Evolutionary conservation across 805 yeast species (phyloP).

Genomic region (Saccharomycopsis olivae): DNA sequence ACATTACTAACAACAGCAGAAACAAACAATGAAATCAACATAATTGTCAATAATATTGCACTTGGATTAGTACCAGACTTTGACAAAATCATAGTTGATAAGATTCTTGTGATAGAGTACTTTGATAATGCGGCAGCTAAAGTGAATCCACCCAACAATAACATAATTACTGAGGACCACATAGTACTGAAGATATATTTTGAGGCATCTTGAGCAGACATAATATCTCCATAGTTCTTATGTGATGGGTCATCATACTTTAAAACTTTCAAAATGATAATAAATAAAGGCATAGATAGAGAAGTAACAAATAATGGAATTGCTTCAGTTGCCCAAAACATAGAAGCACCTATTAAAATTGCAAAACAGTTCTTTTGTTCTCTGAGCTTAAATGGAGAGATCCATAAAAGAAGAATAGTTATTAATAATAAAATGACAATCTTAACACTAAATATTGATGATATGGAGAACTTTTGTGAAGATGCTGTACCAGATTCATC

Average conservation of each 20-base stretch:
- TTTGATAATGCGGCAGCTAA: slow-evolving; percentile 91
- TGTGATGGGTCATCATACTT: slow-evolving; percentile 32
- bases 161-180: slow-evolving; percentile 94
- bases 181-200: slow-evolving; percentile 70
- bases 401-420: not conserved
- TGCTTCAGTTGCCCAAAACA: slow-evolving; percentile 94
- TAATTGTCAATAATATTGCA: slow-evolving; percentile 62
- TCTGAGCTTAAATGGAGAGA: slow-evolving; percentile 32
- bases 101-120: slow-evolving; percentile 75
- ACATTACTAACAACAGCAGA: slow-evolving; percentile 97
- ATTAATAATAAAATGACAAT: not conserved
- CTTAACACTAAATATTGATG: not conserved
- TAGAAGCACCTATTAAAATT: slow-evolving; percentile 65
- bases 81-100: slow-evolving; percentile 73
- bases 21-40: slow-evolving; percentile 77
- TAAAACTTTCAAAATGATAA: slow-evolving; percentile 62
- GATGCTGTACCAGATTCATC: not conserved
- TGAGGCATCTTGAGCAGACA: slow-evolving; percentile 57
- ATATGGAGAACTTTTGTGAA: not conserved
- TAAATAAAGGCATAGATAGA: slow-evolving; percentile 66
- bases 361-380: slow-evolving; percentile 75
- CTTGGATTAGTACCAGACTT: slow-evolving; percentile 83
- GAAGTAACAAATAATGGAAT: slow-evolving; percentile 89
- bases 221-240: slow-evolving; percentile 28
- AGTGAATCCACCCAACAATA: slow-evolving; percentile 87